Evolutionary conservation across 306 rosid species (phyloP).

Genomic region (Fagus sylvatica): DNA sequence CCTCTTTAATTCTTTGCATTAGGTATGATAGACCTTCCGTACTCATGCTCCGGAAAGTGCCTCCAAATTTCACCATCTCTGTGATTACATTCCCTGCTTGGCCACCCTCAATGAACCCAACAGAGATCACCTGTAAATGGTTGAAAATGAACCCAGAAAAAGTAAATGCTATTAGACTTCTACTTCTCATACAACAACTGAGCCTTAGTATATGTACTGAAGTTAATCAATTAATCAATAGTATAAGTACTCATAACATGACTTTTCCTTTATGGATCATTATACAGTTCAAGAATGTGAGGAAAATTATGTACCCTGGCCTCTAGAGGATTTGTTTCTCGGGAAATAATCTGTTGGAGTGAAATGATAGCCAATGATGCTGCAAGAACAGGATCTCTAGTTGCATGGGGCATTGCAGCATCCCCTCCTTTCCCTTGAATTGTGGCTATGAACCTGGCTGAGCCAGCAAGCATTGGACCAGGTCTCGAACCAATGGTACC

Average conservation of each 20-base stretch:
- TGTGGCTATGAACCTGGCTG: conserved; percentile 43
- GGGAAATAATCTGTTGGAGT: conserved; percentile 57
- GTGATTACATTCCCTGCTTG: conserved; percentile 40
- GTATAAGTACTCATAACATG: too few relatives aligned
- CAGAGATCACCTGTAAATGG: conserved; percentile 42
- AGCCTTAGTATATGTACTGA: too few relatives aligned
- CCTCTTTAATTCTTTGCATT: conserved; percentile 53
- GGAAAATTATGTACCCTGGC: conserved; percentile 31
- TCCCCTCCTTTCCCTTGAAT: conserved; percentile 46
- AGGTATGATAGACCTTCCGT: conserved; percentile 42
- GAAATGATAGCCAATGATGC: conserved; percentile 42
- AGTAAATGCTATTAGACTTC: neutral
- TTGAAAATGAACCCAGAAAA: neutral
- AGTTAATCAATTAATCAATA: too few relatives aligned
- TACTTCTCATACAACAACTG: neutral
- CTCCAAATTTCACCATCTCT: conserved; percentile 42
- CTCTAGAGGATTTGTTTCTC: conserved; percentile 58
- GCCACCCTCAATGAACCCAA: conserved; percentile 48
- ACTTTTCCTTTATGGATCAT: neutral
- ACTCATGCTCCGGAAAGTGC: conserved; percentile 51
- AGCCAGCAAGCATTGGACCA: conserved; percentile 46
- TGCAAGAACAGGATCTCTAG: conserved; percentile 47
- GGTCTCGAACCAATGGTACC: conserved; percentile 53
- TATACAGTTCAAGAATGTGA: neutral
- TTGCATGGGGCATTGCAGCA: conserved; percentile 40